Base-by-base conservation (phyloP, 768 basidiomycete species). In the Naganishia onofrii region DNA sequence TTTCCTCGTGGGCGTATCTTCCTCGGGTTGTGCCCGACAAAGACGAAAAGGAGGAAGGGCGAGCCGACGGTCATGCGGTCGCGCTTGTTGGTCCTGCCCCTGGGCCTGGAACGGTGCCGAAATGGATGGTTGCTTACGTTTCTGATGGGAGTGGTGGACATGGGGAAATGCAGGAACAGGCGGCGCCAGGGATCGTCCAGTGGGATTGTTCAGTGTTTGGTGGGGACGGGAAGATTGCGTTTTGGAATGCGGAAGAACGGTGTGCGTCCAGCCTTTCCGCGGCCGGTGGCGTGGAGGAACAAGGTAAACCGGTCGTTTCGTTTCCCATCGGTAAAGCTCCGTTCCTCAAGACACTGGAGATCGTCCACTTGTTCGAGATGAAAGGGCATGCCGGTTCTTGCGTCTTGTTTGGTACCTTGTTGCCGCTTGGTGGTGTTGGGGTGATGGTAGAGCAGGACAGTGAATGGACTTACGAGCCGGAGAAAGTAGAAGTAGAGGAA, bases 391-490 rank as follows among this genome's bases (percentile, higher is more conserved):
- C 42, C 10, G 38, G 60, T 17, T 6, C 36, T 17, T 19, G n/a
- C 1, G 38, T 63, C 60, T 1, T 26, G 4, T 34, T 63, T 28
- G 60, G 60, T 44, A 10, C 46, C n/a, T 23, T 58, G n/a, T 15
- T 9, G 13, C 2, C 36, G 8, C 15, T 17, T 17, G 38, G 8
- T 13, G 13, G 23, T 8, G 48, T 17, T 13, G 13, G 23, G 1
- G 48, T 17, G 23, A 36, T 17, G 21, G 3, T 26, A 6, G 3
- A 31, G 42, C 9, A 42, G 13, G 42, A 7, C 31, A n/a, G 23
- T n/a, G n/a, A 12, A 38, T 63, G 60, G 60, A 5, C 60, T 5
- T 42, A 42, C 60, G 60, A 44, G 42, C 38, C 60, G 8, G 60
- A 63, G 46, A n/a, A 26, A 12, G 21, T 29, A 3, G 42, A 44